Evolutionary conservation across 768 basidiomycete species (phyloP), one percentile per base, ranked within the genome.

Genomic region (Mycena indigotica): DNA sequence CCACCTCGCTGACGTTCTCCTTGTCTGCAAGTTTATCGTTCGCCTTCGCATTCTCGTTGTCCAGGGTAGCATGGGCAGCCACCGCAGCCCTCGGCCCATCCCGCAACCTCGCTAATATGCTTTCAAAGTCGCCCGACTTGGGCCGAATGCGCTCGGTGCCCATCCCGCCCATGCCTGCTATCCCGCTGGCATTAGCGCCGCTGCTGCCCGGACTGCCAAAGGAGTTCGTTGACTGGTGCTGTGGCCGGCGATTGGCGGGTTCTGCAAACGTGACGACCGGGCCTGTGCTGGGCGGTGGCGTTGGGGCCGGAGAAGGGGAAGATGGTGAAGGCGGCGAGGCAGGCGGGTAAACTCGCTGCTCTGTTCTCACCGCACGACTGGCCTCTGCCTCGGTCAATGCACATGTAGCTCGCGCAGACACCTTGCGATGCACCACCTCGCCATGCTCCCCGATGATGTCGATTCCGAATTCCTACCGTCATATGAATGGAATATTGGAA

Each of bases 401-500:
- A 62, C 85, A 83, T 53, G 81, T 78, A 35, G 82, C 84, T 50
- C 82, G 83, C 2, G 84, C 83, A 12, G 86, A 83, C 32, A 88
- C 86, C 65, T 88, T 88, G 71, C 86, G 85, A 70, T 88, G 86
- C 8, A 87, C 77, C 63, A 87, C 84, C 65, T 82, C 80, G 73
- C 83, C 85, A 69, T 88, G 85, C 58, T 88, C 86, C 60, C 82
- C 81, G 53, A 86, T 79, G 59, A 88, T 88, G 67, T 88, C 86
- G 70, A 87, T 87, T 35, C 86, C 86, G 67, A 87, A 87, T 76
- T 88, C 86, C 84, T 85, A 53, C 24, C 40, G 23, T 17, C 28
- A 32, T 28, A 10, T 19, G 19, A 53, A 19, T 25, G n/a, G n/a
- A n/a, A n/a, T n/a, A n/a, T n/a, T n/a, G n/a, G n/a, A n/a, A n/a